Evolutionary conservation across 257 asterid species (phyloP).

Genomic region (Salvia miltiorrhiza): DNA sequence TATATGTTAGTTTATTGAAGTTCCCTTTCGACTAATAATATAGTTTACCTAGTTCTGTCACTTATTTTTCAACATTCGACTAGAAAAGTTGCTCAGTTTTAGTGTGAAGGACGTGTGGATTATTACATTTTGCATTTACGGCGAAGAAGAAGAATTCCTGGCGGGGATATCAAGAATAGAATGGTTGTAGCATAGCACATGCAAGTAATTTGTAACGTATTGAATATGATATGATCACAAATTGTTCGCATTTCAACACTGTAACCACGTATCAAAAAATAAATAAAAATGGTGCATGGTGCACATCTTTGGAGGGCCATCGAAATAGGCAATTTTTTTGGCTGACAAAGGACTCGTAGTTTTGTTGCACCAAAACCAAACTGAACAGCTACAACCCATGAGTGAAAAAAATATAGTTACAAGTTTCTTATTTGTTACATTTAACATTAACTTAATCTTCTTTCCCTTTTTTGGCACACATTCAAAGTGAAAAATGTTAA

Average conservation of each 20-base stretch:
- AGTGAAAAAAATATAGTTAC: not conserved
- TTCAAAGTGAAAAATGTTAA: not conserved
- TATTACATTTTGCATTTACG: not conserved
- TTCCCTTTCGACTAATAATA: not conserved
- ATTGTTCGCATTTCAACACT: not conserved
- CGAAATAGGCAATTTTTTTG: not conserved
- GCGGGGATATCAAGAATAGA: not conserved
- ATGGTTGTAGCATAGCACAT: not conserved
- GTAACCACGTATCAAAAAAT: not conserved
- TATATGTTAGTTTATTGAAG: not conserved
- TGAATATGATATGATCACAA: slow-evolving; percentile 4
- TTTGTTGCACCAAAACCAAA: too few species aligned
- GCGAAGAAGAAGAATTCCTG: not conserved
- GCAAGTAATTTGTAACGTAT: not conserved
- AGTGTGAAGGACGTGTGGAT: too few species aligned
- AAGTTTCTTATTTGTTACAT: too few species aligned
- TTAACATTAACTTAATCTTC: not conserved
- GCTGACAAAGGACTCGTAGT: not conserved
- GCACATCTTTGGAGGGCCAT: not conserved
- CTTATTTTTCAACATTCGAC: not conserved
- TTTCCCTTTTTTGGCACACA: not conserved
- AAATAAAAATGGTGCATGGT: too few species aligned
- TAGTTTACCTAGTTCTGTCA: too few species aligned
- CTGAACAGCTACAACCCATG: not conserved
- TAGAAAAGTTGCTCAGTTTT: too few species aligned